Percentiles rank a stretch among this genome's conserved stretches.
Evolutionary conservation across 73 alveolate genomes (phyloP).

Genomic region (Tetrahymena borealis): DNA sequence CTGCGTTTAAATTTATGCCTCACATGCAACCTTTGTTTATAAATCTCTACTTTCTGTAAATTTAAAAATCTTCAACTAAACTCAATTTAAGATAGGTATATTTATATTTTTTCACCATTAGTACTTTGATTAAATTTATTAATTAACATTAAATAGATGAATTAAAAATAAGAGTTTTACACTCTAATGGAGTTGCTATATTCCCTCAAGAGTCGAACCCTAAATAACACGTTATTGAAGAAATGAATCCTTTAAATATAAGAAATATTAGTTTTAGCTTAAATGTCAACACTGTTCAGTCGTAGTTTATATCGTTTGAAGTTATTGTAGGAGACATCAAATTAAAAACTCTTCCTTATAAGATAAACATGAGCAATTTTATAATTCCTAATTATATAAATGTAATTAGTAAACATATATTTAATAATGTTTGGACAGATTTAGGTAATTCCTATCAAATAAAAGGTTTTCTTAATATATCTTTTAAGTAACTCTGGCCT

Average conservation of each 20-base stretch:
- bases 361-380: background rate
- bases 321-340: background rate
- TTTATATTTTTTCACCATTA: background rate
- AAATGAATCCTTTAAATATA: background rate
- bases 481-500: background rate
- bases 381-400: background rate
- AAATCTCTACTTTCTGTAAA: background rate
- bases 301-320: background rate
- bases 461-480: background rate
- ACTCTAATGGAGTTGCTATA: background rate
- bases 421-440: background rate
- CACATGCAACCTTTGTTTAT: background rate
- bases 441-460: background rate
- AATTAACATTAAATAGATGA: background rate
- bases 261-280: background rate
- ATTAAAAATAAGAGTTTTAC: background rate
- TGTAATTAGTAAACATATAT: background rate
- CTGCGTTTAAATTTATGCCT: background rate
- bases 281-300: background rate
- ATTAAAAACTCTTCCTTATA: background rate
- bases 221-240: background rate
- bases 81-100: background rate
- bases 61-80: background rate
- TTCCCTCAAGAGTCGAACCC: background rate
- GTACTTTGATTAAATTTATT: background rate